Conservation (phyloP, 345 rosid species). For the Bruguiera sexangula region DNA sequence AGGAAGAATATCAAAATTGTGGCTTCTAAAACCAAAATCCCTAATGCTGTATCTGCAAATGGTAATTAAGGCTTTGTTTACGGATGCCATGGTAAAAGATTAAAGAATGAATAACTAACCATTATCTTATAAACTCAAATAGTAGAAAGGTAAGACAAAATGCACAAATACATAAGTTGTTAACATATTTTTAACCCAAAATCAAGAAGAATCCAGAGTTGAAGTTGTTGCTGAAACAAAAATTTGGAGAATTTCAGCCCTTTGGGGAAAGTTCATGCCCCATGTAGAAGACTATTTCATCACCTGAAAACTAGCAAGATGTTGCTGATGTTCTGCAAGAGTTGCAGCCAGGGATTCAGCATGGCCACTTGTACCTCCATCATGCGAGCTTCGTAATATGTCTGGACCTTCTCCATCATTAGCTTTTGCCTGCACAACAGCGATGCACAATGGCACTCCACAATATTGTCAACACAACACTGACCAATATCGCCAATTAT, state of each 20-base stretch:
- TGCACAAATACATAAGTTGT: background rate
- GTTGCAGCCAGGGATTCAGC: slow-evolving; percentile 88
- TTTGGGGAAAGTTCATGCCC: background rate
- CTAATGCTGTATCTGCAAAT: background rate
- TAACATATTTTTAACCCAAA: background rate
- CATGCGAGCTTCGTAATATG: slow-evolving; percentile 68
- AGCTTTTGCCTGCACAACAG: slow-evolving; percentile 73
- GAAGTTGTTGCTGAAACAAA: background rate
- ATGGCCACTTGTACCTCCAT: slow-evolving; percentile 82
- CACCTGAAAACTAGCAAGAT: slow-evolving; percentile 97
- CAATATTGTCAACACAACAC: background rate
- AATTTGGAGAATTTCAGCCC: background rate
- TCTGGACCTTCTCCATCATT: slow-evolving; percentile 99
- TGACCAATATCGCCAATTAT: too few species aligned
- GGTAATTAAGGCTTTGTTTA: background rate
- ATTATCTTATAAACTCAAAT: slow-evolving; percentile 3
- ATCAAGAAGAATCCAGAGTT: background rate
- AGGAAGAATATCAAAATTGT: background rate
- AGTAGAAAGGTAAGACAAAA: slow-evolving; percentile 3
- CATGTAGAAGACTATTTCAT: background rate
- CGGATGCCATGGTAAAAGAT: background rate
- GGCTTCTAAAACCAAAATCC: background rate
- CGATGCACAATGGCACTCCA: slow-evolving; percentile 6
- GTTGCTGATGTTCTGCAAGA: slow-evolving; percentile 94
- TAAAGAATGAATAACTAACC: background rate